Evolutionary conservation across 306 rosid species (phyloP), one percentile per base, ranked within the genome.

Genomic region (Luffa acutangula): DNA sequence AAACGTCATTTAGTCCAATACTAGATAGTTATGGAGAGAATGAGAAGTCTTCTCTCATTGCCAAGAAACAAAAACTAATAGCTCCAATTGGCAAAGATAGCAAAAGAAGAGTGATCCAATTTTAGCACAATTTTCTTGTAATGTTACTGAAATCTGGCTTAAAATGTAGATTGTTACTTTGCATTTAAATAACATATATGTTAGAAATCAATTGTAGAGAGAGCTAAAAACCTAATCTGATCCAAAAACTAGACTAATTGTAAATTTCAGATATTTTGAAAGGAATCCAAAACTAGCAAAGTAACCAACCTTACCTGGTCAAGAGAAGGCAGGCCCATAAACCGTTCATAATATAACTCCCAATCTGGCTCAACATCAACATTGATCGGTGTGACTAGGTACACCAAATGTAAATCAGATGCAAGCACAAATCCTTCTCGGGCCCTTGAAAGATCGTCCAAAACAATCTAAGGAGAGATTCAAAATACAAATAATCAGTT

Each of bases 401-500:
- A 95, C 67, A 92, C 98, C 81, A 95, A 80, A 87, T 95, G 98
- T 88, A 95, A 79, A 86, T 95, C 97, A 80, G 98, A 95, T 78
- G 98, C 98, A 66, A 95, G 96, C 64, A 95, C 96, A 91, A 95
- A 95, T 82, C 98, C 98, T 85, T 94, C 98, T 85, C 98, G 87
- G 58, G 98, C 98, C 88, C 97, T 94, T 80, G 95, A 89, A 87
- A 94, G 97, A 83, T 94, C 98, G 79, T 92, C 96, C 83, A 94
- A 86, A 81, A 94, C 98, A 82, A 92, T 80, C 98, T 94, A 85
- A 51, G 82, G 66, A 85, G 65, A 41, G 78, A 77, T 76, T 34
- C 18, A 80, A 46, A 25, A 73, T 15, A 73, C 31, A 73, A 73
- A 72, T 49, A 73, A 46, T 31, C 77, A 73, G 25, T 49, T 14